Base-by-base conservation (phyloP, 768 basidiomycete genomes). In the Trichaptum fuscoviolaceum region DNA sequence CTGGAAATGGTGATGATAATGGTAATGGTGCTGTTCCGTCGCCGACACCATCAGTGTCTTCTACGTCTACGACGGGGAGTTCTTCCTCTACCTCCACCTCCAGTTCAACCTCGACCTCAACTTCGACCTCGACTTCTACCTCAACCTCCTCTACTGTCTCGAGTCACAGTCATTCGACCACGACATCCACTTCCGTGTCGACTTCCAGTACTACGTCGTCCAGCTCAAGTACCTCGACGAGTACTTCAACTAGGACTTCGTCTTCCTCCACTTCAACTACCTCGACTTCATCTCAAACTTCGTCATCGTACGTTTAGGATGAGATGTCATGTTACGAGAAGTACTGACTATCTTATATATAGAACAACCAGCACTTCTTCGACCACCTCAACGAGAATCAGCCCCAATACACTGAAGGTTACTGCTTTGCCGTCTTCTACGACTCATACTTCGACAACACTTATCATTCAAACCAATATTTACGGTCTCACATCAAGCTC, bases 41-140 rank as follows among this genome's bases (percentile, higher is more conserved):
- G 9, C 58, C 60, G 23, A 10, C 60, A 4, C 60, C 60, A 5
- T 61, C 60, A 23, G 26, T 35, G 34, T 8, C 26, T 7, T 18
- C 60, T 3, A 26, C 9, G 60, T 18, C 60, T 17, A 10, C 60
- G 17, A 17, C 26, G 58, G 30, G 30, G 30, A 30, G 30, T 61
- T 10, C 26, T 18, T 18, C 60, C 26, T 27, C 26, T 18, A 63
- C 63, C 35, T 52, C 35, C 24, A 27, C 63, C 17, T 30, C 63
- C 10, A 52, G 8, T n/a, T 63, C 63, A 4, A 27, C 63, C 34
- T 63, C 63, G 63, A 61, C 25, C 24, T 34, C 59, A 12, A 61
- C 59, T 17, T 34, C 59, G 17, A 61, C 59, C 3, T 34, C 59
- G 30, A 25, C 59, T 17, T 34, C 59, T 2, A 12, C 20, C 27